Base-by-base conservation (phyloP, 257 asterid genomes). In the Nyctanthes arbortristis region DNA sequence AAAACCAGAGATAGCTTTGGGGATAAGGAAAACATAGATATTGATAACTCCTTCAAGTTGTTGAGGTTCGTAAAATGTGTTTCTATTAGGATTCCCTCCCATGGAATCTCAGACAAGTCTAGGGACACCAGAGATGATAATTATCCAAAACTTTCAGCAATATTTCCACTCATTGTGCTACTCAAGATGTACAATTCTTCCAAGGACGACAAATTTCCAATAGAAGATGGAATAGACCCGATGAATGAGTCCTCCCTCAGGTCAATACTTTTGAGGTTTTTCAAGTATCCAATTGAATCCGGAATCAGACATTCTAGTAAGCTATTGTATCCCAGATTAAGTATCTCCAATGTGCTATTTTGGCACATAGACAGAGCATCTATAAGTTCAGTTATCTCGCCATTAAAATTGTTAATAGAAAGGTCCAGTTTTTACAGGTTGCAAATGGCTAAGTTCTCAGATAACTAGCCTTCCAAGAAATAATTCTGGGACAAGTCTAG, bases 321-420 rank as follows among this genome's bases (percentile, higher is more conserved):
- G 54, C 7, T 20, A 8, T 61, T 59, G 11, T 1, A 25, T 58
- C 74, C 66, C 58, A 60, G 20, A 59, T 40, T 29, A 4, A 39
- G 47, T 39, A 11, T 37, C 56, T 32, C 68, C 32, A 61, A 49
- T 22, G 24, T 40, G 67, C 27, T 61, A 33, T 47, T 27, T 1
- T 7, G 28, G 16, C 68, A 70, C 52, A 30, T 20, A 8, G 35
- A 29, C 1, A 66, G n/a, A n/a, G 52, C 39, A 31, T 39, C 47
- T 9, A 39, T 39, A 9, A 39, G 47, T 10, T 39, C 47, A 39
- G 12, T 39, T 39, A 39, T 10, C 47, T 39, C 47, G 12, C 67
- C 76, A 27, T 61, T 58, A 27, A 73, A 58, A n/a, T 47, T 57
- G 62, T 65, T 65, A 5, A 3, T 25, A 18, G 71, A 72, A 20